Evolutionary conservation across 2,329 filamentous ascomycete genomes (phyloP).

Genomic region (Talaromyces rugulosus): DNA sequence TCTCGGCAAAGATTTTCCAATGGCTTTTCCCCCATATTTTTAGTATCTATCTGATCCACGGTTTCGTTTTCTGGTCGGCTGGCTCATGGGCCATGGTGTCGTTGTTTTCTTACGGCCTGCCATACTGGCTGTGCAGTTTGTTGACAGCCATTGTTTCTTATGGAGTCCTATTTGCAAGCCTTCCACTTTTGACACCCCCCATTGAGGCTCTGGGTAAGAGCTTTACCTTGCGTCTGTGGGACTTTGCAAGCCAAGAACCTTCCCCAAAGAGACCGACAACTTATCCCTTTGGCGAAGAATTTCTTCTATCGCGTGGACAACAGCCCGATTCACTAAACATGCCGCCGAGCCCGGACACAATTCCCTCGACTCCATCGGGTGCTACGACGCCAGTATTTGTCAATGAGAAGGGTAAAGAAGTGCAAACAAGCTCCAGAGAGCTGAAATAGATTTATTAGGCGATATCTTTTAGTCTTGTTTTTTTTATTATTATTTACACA

Average conservation of each 20-base stretch:
- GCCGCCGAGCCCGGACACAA: neutral
- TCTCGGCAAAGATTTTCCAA: conserved; percentile 37
- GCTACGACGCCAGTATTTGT: neutral
- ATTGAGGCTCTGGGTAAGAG: conserved; percentile 18
- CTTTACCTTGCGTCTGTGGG: conserved; percentile 14
- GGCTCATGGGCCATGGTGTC: conserved; percentile 21
- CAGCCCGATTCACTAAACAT: neutral
- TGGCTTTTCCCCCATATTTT: conserved; percentile 47
- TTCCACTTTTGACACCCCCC: conserved; percentile 19
- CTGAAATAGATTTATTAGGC: neutral
- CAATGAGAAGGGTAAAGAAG: neutral
- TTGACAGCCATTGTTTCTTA: conserved; percentile 19
- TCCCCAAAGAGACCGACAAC: conserved; percentile 14
- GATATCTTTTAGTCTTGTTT: neutral
- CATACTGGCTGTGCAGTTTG: conserved; percentile 22
- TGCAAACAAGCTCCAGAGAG: neutral
- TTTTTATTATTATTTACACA: neutral
- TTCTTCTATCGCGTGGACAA: conserved; percentile 8
- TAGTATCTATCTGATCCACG: conserved; percentile 48
- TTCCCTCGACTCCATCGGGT: neutral
- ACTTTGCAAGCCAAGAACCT: conserved; percentile 14
- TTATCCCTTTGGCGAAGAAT: conserved; percentile 14
- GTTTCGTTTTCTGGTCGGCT: conserved; percentile 30
- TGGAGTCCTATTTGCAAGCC: conserved; percentile 13
- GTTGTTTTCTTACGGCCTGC: conserved; percentile 16